phyloP scores from a whole-genome alignment of 495 filamentous ascomycete genomes.

The Astrothelium macrocarpum region DNA sequence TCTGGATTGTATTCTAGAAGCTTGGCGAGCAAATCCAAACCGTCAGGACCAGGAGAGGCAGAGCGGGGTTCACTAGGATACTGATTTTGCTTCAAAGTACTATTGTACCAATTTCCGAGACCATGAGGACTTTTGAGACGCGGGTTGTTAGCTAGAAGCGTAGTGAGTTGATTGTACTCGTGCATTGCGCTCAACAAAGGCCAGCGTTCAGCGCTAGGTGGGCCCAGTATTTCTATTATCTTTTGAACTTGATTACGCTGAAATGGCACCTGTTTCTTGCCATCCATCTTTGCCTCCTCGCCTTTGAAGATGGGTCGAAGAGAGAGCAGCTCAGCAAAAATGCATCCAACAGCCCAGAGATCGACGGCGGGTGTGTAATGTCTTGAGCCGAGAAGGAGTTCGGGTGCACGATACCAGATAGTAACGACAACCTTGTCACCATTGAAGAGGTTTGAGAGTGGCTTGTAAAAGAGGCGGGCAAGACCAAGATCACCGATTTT shows the following conservation, averaged over 20 bases:
- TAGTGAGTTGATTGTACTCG: constrained; percentile 67
- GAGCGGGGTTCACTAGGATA: constrained; percentile 39
- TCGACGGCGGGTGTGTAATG: constrained; percentile 97
- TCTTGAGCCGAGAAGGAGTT: constrained; percentile 77
- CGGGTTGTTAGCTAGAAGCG: constrained; percentile 42
- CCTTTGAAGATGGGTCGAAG: constrained; percentile 96
- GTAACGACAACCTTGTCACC: constrained; percentile 99
- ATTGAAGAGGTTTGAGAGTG: constrained; percentile 76
- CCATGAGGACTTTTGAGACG: constrained; percentile 36
- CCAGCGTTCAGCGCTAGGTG: constrained; percentile 85
- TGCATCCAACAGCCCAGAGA: constrained; percentile 95
- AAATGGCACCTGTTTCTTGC: constrained; percentile 92
- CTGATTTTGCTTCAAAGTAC: constrained; percentile 47
- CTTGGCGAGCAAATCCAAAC: constrained; percentile 67
- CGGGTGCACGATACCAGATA: constrained; percentile 97
- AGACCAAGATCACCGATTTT: constrained; percentile 91
- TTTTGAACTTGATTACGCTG: constrained; percentile 98
- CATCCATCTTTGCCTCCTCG: constrained; percentile 98
- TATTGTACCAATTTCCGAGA: constrained; percentile 58
- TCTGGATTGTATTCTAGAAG: constrained; percentile 91
- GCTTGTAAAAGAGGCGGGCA: constrained; percentile 87
- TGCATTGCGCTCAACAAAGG: constrained; percentile 69
- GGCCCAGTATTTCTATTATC: constrained; percentile 89
- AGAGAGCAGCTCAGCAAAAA: constrained; percentile 88
- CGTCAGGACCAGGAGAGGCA: constrained; percentile 54